Percentiles rank a stretch among this genome's conserved stretches.
These are phyloP conservation scores for Cercospora berteroae DNA, from an alignment of 2,329 filamentous ascomycete genomes.

Conservation along the genomic window DNA sequence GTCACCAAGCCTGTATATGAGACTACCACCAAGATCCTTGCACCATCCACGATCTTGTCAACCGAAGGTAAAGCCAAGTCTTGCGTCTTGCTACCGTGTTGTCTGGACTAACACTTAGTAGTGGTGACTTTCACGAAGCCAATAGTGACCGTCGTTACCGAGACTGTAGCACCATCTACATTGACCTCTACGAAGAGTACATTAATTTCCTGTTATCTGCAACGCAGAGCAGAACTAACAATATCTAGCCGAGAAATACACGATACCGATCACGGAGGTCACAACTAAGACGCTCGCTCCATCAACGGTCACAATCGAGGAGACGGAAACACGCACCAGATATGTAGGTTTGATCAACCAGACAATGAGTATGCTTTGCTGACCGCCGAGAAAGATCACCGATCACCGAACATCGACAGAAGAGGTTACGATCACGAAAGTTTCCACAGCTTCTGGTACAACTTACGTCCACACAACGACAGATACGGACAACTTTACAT, in stretches of 20 bases:
- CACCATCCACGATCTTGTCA: conserved; percentile 4
- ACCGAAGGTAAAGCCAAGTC: conserved; percentile 1
- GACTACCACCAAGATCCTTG: conserved; percentile 4
- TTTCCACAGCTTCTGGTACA: not conserved
- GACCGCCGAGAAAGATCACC: not conserved
- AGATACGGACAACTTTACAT: not conserved
- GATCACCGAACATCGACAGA: not conserved
- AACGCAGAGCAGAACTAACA: not conserved
- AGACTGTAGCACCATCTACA: conserved; percentile 5
- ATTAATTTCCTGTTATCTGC: not conserved
- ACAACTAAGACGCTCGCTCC: conserved; percentile 5
- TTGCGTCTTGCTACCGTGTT: not conserved
- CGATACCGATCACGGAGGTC: conserved; percentile 4
- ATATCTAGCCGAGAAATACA: not conserved
- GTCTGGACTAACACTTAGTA: not conserved
- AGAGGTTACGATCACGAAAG: not conserved
- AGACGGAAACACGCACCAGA: not conserved
- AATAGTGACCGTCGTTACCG: not conserved
- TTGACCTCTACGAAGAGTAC: conserved; percentile 1
- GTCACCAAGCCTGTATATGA: conserved; percentile 4
- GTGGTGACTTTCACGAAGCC: not conserved
- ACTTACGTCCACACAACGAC: not conserved
- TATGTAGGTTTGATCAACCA: not conserved
- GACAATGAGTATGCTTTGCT: not conserved
- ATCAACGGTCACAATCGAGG: conserved; percentile 1